Evolutionary conservation across 345 rosid genomes (phyloP).

Genomic region (Hevea brasiliensis): DNA sequence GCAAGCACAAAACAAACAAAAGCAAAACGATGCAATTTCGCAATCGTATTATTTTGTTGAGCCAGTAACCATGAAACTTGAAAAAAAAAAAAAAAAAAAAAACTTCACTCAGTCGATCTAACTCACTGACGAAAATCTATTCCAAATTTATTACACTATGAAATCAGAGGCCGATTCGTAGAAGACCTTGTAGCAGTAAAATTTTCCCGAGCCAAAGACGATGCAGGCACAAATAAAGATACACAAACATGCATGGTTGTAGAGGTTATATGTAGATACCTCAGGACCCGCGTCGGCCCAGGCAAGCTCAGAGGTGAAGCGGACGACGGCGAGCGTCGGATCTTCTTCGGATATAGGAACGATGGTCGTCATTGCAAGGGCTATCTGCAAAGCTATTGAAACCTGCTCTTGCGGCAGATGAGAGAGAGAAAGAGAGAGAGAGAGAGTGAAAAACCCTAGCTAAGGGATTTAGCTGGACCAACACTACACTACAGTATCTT

Average conservation of each 20-base stretch:
- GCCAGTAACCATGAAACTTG: not conserved
- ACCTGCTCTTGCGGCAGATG: conserved; percentile 15
- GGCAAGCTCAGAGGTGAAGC: conserved; percentile 84
- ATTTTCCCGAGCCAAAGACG: not conserved
- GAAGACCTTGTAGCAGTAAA: not conserved
- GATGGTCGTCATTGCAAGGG: conserved; percentile 65
- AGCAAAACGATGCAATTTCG: not conserved
- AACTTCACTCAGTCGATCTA: not conserved
- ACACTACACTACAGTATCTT: not conserved
- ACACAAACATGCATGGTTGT: not conserved
- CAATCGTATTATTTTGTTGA: not conserved
- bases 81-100: not conserved
- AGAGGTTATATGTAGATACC: conserved; percentile 32
- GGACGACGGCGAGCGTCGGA: conserved; percentile 84
- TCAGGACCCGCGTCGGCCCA: conserved; percentile 99
- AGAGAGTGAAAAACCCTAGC: conserved; percentile 34
- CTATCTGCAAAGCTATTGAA: conserved; percentile 25
- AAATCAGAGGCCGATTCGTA: not conserved
- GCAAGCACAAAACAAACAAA: not conserved
- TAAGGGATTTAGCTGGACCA: not conserved
- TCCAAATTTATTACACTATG: not conserved
- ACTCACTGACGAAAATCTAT: not conserved
- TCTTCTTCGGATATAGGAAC: conserved; percentile 97
- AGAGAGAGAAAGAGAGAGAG: not conserved
- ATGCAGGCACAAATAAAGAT: not conserved